phyloP scores from a whole-genome alignment of 1,139 yeast genomes.

The Candida smagusa region DNA sequence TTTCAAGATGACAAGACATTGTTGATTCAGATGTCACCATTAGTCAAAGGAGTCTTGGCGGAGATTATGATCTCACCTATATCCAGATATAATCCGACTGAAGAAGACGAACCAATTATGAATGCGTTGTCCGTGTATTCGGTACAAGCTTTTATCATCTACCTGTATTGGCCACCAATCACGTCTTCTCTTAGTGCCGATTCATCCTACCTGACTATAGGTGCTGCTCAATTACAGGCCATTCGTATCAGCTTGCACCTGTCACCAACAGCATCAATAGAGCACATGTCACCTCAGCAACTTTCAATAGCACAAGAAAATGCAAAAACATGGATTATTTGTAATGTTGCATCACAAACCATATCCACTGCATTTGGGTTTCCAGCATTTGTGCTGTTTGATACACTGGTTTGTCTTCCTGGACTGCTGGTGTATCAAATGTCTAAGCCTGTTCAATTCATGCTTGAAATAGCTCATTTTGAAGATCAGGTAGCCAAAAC shows the following conservation, averaged over 20 bases:
- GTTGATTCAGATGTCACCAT: constrained; percentile 57
- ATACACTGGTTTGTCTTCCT: constrained; percentile 61
- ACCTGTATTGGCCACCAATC: constrained; percentile 93
- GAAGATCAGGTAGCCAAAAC: constrained; percentile 84
- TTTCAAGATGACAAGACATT: constrained; percentile 39
- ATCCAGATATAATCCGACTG: constrained; percentile 73
- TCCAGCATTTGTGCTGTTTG: constrained; percentile 88
- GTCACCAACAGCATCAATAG: constrained; percentile 33
- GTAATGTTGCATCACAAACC: constrained; percentile 85
- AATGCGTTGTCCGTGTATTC: constrained; percentile 93
- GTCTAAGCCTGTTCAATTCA: constrained; percentile 62
- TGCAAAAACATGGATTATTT: constrained; percentile 86
- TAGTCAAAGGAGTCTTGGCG: constrained; percentile 73
- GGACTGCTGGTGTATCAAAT: constrained; percentile 26
- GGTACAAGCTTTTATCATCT: constrained; percentile 85
- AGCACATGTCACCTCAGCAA: constrained; percentile 23
- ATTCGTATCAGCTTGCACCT: constrained; percentile 86
- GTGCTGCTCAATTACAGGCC: constrained; percentile 88
- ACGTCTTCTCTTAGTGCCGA: constrained; percentile 94
- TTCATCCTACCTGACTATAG: constrained; percentile 92
- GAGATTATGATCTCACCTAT: constrained; percentile 90
- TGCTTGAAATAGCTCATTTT: constrained; percentile 79
- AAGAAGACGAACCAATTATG: constrained; percentile 72
- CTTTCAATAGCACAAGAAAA: constrained; percentile 64
- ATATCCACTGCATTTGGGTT: constrained; percentile 92